A percentile compares a stretch with the other conserved stretches of the same genome.
Conservation (phyloP, 441 rosid genomes). For the Populus hybrid region DNA sequence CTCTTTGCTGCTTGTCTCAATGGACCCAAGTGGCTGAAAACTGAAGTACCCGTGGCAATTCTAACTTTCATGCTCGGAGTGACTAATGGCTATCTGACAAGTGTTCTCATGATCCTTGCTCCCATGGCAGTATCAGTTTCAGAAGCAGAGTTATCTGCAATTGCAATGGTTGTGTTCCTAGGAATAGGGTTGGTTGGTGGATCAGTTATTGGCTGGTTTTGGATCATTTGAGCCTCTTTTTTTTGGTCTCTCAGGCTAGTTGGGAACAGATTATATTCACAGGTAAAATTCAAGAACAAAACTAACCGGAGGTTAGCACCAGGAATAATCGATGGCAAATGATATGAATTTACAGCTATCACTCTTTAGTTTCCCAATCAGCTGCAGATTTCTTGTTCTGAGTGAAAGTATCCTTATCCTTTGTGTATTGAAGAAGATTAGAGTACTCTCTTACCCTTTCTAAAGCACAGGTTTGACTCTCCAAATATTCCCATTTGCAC, state of each 20-base stretch:
- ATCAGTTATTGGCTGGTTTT: slow-evolving; percentile 31
- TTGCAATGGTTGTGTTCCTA: slow-evolving; percentile 64
- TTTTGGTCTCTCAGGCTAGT: neutral
- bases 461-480: neutral
- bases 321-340: neutral
- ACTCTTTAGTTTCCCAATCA: neutral
- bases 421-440: neutral
- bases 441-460: neutral
- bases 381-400: neutral
- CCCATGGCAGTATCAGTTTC: slow-evolving; percentile 61
- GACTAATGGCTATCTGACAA: slow-evolving; percentile 77
- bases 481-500: slow-evolving; percentile 1
- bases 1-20: slow-evolving; percentile 62
- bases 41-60: slow-evolving; percentile 54
- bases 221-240: slow-evolving; percentile 15
- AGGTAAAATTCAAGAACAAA: slow-evolving; percentile 8
- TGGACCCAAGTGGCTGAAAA: slow-evolving; percentile 75
- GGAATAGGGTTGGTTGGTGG: slow-evolving; percentile 76
- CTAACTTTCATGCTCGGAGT: slow-evolving; percentile 68
- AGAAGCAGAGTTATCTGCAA: slow-evolving; percentile 75
- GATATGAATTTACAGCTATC: neutral
- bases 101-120: slow-evolving; percentile 68
- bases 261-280: slow-evolving; percentile 1
- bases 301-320: neutral
- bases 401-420: neutral